These are phyloP conservation scores for Porogramme epimiltina DNA, from an alignment of 1,284 basidiomycete species.

Conservation along the genomic window DNA sequence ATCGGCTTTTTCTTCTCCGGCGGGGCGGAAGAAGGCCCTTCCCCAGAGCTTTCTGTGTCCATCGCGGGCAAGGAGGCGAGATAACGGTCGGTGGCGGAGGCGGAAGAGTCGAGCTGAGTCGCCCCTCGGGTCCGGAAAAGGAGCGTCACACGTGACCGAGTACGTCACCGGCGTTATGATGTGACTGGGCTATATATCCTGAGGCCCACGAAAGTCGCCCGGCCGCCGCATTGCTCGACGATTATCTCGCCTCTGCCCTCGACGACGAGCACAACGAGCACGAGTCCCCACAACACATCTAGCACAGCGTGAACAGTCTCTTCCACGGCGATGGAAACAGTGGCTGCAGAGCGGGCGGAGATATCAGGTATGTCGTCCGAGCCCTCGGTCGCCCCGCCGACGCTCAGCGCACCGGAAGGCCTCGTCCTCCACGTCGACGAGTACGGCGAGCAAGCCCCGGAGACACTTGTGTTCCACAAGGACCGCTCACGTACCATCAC, in stretches of 20 bases:
- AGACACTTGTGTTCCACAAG: slow-evolving; percentile 45
- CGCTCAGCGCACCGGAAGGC: slow-evolving; percentile 16
- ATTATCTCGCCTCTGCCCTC: slow-evolving; percentile 8
- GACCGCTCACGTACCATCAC: slow-evolving; percentile 45
- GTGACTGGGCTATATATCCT: too few relatives aligned
- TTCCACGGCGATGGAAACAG: slow-evolving; percentile 8
- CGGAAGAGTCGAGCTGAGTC: neutral
- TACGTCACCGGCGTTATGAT: slow-evolving; percentile 13
- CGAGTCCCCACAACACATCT: neutral
- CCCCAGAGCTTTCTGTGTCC: slow-evolving; percentile 7
- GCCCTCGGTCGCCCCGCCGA: slow-evolving; percentile 2
- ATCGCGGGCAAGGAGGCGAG: slow-evolving; percentile 3
- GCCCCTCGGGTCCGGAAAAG: slow-evolving; percentile 9
- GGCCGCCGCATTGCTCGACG: too few relatives aligned
- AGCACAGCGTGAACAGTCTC: neutral
- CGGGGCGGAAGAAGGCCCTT: neutral
- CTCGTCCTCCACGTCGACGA: slow-evolving; percentile 47
- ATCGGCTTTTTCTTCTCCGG: slow-evolving; percentile 59
- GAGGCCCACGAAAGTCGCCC: too few relatives aligned
- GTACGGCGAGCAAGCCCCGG: slow-evolving; percentile 36
- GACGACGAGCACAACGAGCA: slow-evolving; percentile 9
- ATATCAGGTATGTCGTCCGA: slow-evolving; percentile 17
- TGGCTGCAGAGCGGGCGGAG: slow-evolving; percentile 1
- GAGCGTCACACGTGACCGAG: slow-evolving; percentile 17
- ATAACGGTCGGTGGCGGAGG: neutral